Evolutionary conservation across 2,329 filamentous ascomycete species (phyloP).

Genomic region (Botryosphaeria dothidea): DNA sequence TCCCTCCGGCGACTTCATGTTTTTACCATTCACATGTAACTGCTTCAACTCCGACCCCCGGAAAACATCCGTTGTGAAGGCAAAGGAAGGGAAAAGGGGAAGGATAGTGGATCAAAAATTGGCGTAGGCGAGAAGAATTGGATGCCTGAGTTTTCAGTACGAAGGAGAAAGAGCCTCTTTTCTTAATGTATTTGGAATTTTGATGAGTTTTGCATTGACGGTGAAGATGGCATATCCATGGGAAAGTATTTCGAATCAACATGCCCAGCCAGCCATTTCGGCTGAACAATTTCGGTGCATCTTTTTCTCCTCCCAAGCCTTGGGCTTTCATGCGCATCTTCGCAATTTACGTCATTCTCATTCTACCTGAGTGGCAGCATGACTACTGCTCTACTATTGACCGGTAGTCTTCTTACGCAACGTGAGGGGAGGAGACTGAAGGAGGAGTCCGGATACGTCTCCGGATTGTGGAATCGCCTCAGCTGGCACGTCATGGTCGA

Average conservation of each 20-base stretch:
- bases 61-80: not conserved
- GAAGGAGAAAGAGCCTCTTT: not conserved
- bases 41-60: not conserved
- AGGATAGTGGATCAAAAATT: not conserved
- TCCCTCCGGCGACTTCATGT: not conserved
- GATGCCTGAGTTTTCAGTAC: conserved; percentile 1
- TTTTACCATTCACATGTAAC: conserved; percentile 1
- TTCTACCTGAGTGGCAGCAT: not conserved
- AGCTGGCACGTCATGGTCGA: too few relatives aligned
- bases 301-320: not conserved
- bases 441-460: too few relatives aligned
- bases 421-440: too few relatives aligned
- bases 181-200: conserved; percentile 8
- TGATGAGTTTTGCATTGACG: not conserved
- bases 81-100: not conserved
- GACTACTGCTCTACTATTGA: not conserved
- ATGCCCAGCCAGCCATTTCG: not conserved
- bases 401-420: too few relatives aligned
- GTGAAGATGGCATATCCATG: not conserved
- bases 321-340: not conserved
- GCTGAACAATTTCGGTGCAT: not conserved
- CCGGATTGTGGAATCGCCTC: too few relatives aligned
- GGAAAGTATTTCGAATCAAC: not conserved
- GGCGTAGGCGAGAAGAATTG: conserved; percentile 11
- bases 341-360: not conserved